Conservation (phyloP, 1,284 basidiomycete genomes). For the Ceratobasidium sp. region DNA sequence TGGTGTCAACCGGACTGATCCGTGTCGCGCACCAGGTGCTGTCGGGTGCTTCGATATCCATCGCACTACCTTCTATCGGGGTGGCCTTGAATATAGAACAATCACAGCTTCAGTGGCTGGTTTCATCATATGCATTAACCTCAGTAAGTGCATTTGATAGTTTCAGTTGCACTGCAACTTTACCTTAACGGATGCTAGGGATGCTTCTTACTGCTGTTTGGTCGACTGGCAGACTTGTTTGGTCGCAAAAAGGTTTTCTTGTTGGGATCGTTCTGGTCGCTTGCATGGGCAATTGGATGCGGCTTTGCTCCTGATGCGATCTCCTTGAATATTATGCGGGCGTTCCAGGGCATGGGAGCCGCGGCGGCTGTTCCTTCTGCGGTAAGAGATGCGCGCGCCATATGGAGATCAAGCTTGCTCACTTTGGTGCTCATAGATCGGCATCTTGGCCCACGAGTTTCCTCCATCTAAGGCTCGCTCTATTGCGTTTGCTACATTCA, state of each 20-base stretch:
- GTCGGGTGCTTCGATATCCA: constrained; percentile 57
- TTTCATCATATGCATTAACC: constrained; percentile 67
- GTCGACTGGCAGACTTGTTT: constrained; percentile 79
- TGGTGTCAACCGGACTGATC: constrained; percentile 7
- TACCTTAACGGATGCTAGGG: constrained; percentile 63
- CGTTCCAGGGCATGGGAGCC: constrained; percentile 76
- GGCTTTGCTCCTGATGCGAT: constrained; percentile 64
- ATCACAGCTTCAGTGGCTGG: constrained; percentile 75
- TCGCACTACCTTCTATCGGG: constrained; percentile 76
- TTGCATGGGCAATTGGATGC: constrained; percentile 68
- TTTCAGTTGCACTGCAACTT: constrained; percentile 17
- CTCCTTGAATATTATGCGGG: constrained; percentile 75
- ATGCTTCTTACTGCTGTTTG: constrained; percentile 78
- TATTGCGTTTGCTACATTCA: constrained; percentile 81
- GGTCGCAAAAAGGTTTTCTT: constrained; percentile 76
- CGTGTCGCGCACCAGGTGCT: constrained; percentile 3
- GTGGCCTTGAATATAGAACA: constrained; percentile 65
- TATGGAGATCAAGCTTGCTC: neutral
- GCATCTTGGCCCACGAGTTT: constrained; percentile 82
- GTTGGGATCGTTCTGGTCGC: constrained; percentile 65
- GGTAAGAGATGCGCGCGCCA: constrained; percentile 62
- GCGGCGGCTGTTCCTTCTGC: constrained; percentile 79
- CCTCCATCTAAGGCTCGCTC: constrained; percentile 76
- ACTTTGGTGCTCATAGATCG: constrained; percentile 65
- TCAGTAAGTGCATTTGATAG: constrained; percentile 59